Conservation (phyloP, 192 early-diverging fungal genomes). For the Umbelopsis isabellina region DNA sequence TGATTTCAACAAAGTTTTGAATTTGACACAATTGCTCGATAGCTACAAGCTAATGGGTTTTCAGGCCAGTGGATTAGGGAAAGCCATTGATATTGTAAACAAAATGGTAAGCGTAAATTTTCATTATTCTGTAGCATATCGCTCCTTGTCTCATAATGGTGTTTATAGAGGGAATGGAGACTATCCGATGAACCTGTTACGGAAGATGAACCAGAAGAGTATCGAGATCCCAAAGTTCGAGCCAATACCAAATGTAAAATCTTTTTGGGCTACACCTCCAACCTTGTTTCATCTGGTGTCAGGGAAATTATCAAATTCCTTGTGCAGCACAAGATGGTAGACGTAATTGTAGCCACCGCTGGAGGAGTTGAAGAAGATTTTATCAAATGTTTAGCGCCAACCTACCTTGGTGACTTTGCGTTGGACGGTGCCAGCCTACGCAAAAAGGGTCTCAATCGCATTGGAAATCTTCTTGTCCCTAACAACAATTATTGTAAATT, state of each 20-base stretch:
- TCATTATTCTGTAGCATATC: not conserved
- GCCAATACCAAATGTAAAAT: conserved; percentile 88
- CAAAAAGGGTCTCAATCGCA: conserved; percentile 90
- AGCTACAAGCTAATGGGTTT: conserved; percentile 86
- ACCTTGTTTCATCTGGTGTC: conserved; percentile 93
- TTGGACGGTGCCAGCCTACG: conserved; percentile 80
- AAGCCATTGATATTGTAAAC: conserved; percentile 91
- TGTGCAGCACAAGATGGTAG: conserved; percentile 87
- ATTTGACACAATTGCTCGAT: conserved; percentile 71
- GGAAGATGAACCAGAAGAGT: conserved; percentile 62
- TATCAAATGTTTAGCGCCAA: conserved; percentile 93
- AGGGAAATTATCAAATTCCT: conserved; percentile 91
- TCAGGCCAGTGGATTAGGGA: conserved; percentile 88
- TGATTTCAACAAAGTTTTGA: conserved; percentile 89
- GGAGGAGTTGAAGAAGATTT: conserved; percentile 98
- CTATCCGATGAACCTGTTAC: conserved; percentile 85
- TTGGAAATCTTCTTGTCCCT: conserved; percentile 96
- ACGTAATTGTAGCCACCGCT: conserved; percentile 89
- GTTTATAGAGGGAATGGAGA: conserved; percentile 68
- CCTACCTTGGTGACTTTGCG: conserved; percentile 82
- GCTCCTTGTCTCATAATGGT: not conserved
- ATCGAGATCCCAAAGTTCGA: conserved; percentile 63
- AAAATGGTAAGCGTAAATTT: conserved; percentile 67
- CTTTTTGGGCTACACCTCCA: conserved; percentile 97
- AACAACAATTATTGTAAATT: conserved; percentile 99